Conservation (phyloP, 192 early-diverging fungal genomes). For the Rhizophagus clarus region DNA sequence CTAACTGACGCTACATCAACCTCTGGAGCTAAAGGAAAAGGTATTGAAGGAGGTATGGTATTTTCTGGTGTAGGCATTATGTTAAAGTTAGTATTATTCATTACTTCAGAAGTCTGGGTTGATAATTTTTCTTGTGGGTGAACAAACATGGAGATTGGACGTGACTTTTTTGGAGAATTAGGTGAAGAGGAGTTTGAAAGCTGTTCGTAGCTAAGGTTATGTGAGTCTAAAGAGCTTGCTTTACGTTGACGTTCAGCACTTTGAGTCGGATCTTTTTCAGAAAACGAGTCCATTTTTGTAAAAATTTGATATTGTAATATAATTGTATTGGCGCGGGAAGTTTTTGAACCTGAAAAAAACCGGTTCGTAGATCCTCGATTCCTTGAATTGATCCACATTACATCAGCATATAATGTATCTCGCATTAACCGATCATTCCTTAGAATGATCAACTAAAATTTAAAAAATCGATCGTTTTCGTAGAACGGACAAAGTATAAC, state of each 20-base stretch:
- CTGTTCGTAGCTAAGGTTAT: not conserved
- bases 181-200: not conserved
- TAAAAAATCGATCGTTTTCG: too few relatives aligned
- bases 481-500: too few relatives aligned
- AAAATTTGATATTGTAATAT: too few relatives aligned
- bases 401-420: too few relatives aligned
- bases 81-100: slow-evolving; percentile 8
- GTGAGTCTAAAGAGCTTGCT: not conserved
- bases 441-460: not conserved
- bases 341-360: not conserved
- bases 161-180: slow-evolving; percentile 18
- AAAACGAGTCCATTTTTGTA: not conserved
- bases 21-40: slow-evolving; percentile 22
- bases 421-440: not conserved
- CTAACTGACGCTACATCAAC: slow-evolving; percentile 37
- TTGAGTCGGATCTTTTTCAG: not conserved
- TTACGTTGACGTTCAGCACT: slow-evolving; percentile 12
- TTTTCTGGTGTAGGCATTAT: slow-evolving; percentile 1
- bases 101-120: slow-evolving; percentile 2
- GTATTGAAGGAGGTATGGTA: not conserved
- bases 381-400: too few relatives aligned
- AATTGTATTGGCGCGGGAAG: too few relatives aligned
- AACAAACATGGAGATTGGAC: slow-evolving; percentile 44
- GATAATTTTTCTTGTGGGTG: slow-evolving; percentile 39
- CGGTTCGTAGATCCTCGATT: not conserved